Evolutionary conservation across 2,329 filamentous ascomycete genomes (phyloP), one percentile per base, ranked within the genome.

Genomic region (Claviceps capensis): DNA sequence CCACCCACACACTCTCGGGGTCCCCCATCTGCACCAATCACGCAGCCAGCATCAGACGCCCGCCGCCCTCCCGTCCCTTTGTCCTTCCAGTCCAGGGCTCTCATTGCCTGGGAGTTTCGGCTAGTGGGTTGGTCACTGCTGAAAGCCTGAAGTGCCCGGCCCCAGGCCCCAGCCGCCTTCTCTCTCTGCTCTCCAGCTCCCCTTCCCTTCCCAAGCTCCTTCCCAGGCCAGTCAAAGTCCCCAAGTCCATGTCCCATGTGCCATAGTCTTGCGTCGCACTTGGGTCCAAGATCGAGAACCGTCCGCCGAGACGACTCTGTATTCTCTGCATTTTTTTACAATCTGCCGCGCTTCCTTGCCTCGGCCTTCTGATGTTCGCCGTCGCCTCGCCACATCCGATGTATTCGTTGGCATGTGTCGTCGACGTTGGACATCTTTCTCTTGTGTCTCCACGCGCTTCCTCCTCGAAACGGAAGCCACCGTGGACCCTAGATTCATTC

Each of bases 381-480:
- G 34, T 43, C 17, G 38, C 40, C 22, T 30, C 16, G 17, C 37
- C 36, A 30, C 19, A 41, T 26, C 4, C 5, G 26, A n/a, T 30
- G 14, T 8, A 17, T 16, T 17, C 22, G 30, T 17, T 34, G 4
- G 30, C 43, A 46, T 34, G 23, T 46, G 43, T 19, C 30, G 43
- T 30, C 22, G 16, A 30, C 23, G 16, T 30, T 34, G 23, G 17
- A 34, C 26, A 23, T 48, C n/a, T 23, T 49, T 55, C 51, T 49
- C 53, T 52, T 47, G 19, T 23, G 43, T 48, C 42, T 49, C 53
- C 50, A 30, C 49, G 41, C 47, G 40, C 38, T 57, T 55, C 50
- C 48, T 54, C 50, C 48, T 56, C 51, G 49, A 52, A 53, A 54
- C 50, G 26, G 51, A 56, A 54, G 47, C 30, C 50, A 49, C 51